Base-by-base conservation (phyloP, 1,139 yeast species). In the Debaryomycetaceae sp. region DNA sequence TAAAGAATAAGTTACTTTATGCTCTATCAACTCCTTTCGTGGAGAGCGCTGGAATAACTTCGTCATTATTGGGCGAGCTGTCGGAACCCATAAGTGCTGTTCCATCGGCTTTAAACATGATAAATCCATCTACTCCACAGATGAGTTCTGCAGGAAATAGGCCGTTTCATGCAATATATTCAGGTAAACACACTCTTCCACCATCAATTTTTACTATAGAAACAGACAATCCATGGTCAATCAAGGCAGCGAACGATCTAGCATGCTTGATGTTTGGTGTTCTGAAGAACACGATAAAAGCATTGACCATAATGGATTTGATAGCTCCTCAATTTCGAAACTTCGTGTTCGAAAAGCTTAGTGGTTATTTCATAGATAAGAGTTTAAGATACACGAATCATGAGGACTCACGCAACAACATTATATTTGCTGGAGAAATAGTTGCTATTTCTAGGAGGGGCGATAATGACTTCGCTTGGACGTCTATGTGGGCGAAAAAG, bases 251-350 rank as follows among this genome's bases (percentile, higher is more conserved):
- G 6, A 91, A 91, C 55, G 97, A 91, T 61, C 69, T 88, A 51
- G 96, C 96, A 0, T 86, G 95, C 55, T 71, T 88, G 47, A 81
- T 87, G 70, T 87, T 89, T 65, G 97, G 96, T 14, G 80, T 86
- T 8, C 80, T 87, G 44, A 80, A 81, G 52, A 70, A 69, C 26
- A 81, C 83, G 37, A 69, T 89, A 36, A 74, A 76, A 35, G 73
- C 82, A 14, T 62, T 84, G 39, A 78, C 88, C 1, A 69, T 91
- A 34, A 70, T 87, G 67, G 95, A 87, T 57, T 71, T 88, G 45
- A 79, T 89, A 29, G 87, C 89, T 11, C 83, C 87, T 0, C 83
- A 84, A 50, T 81, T 85, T 39, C 70, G 88, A 48, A 75, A 76
- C 48, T 80, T 84, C 52, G 89, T 84, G 4, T 60, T 79, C 30